Evolutionary conservation across 331 rosid species (phyloP).

Genomic region (Spiraea crenata): DNA sequence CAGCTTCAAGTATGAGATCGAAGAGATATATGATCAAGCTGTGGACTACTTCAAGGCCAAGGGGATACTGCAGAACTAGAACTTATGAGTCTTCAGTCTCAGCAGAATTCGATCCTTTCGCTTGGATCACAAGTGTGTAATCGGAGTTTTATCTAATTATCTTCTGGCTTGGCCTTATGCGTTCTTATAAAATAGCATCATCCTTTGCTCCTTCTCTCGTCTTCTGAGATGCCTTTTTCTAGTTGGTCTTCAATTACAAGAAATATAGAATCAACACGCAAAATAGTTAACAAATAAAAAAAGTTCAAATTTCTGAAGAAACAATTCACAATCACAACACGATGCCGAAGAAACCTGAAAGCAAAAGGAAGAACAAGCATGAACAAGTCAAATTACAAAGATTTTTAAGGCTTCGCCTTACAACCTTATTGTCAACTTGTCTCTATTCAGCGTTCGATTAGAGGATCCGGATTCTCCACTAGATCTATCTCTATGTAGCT

Average conservation of each 20-base stretch:
- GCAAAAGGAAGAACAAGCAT: not conserved
- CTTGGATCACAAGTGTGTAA: not conserved
- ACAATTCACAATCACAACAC: no score
- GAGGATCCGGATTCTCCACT: not conserved
- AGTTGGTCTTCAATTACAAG: no score
- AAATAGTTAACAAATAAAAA: no score
- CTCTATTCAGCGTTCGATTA: constrained; percentile 14
- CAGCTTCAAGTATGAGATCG: constrained; percentile 55
- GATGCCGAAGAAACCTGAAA: not conserved
- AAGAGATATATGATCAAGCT: constrained; percentile 59
- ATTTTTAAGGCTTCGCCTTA: not conserved
- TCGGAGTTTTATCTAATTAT: not conserved
- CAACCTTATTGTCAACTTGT: not conserved
- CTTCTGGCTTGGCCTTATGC: not conserved
- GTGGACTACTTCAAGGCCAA: constrained; percentile 65
- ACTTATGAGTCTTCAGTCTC: not conserved
- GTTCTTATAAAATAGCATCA: not conserved
- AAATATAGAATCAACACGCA: no score
- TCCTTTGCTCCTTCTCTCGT: not conserved
- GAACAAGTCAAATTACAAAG: not conserved
- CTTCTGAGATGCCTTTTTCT: no score
- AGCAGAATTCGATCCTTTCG: not conserved
- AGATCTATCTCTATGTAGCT: constrained; percentile 10
- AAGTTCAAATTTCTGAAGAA: no score
- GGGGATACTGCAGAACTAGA: constrained; percentile 46